phyloP scores from a whole-genome alignment of 2,329 filamentous ascomycete genomes.

The Lizonia empirigonia region DNA sequence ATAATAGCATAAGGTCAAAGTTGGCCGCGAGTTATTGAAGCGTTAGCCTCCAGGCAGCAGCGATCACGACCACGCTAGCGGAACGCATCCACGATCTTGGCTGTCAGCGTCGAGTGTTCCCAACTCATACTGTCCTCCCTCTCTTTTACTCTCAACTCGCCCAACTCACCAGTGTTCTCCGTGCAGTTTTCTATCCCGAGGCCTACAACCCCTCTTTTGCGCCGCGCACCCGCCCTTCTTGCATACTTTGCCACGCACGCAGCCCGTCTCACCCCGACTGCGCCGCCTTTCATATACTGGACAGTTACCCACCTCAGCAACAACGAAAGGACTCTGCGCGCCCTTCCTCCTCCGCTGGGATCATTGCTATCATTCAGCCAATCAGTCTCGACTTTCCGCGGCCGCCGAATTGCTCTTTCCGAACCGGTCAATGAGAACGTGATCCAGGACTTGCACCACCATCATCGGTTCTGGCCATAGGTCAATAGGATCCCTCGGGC shows the following conservation, averaged over 20 bases:
- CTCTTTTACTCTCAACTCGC: constrained; percentile 28
- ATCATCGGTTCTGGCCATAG: constrained; percentile 29
- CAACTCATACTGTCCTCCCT: constrained; percentile 16
- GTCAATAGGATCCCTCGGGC: constrained; percentile 31
- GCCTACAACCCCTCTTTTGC: constrained; percentile 33
- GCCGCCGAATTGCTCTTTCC: constrained; percentile 16
- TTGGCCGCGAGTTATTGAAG: constrained; percentile 27
- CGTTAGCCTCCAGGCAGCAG: constrained; percentile 35
- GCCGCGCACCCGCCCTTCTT: constrained; percentile 30
- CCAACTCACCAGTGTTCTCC: constrained; percentile 25
- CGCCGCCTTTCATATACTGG: constrained; percentile 45
- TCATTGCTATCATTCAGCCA: constrained; percentile 18
- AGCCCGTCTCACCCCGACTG: constrained; percentile 37
- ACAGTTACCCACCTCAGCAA: constrained; percentile 26
- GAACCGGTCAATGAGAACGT: constrained; percentile 33
- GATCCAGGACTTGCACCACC: constrained; percentile 30
- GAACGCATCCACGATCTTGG: constrained; percentile 20
- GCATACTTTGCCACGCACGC: constrained; percentile 33
- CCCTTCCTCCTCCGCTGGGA: constrained; percentile 34
- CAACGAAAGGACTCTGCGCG: constrained; percentile 32
- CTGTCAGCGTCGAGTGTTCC: constrained; percentile 18
- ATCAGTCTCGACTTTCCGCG: constrained; percentile 14
- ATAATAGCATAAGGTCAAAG: constrained; percentile 26
- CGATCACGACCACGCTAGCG: constrained; percentile 16
- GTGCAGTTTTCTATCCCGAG: constrained; percentile 34